phyloP scores from a whole-genome alignment of 805 yeast genomes.

The Blastobotrys chiropterorum region DNA sequence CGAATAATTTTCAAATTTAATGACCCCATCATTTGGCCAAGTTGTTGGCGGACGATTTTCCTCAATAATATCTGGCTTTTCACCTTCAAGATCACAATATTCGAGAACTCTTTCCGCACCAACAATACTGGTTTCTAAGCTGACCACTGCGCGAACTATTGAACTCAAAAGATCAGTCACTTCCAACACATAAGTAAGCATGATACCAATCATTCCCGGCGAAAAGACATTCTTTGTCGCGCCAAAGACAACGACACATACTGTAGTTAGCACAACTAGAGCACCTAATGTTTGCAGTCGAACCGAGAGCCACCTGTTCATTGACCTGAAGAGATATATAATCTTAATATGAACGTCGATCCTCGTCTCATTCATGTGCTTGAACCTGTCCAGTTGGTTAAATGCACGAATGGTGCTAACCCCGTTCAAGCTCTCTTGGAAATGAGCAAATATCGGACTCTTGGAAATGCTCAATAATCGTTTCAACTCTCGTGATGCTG shows the following conservation, averaged over 20 bases:
- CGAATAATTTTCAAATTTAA: constrained; percentile 60
- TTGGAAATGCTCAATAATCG: constrained; percentile 62
- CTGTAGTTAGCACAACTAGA: constrained; percentile 68
- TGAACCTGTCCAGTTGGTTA: constrained; percentile 59
- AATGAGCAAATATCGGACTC: constrained; percentile 74
- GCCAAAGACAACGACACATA: constrained; percentile 60
- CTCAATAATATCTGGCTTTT: constrained; percentile 63
- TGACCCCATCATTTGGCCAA: constrained; percentile 69
- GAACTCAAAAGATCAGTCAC: constrained; percentile 81
- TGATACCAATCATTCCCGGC: constrained; percentile 85
- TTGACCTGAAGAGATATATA: constrained; percentile 71
- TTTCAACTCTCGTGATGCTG: constrained; percentile 71
- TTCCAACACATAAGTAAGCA: constrained; percentile 79
- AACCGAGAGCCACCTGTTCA: constrained; percentile 90
- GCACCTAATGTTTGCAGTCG: constrained; percentile 83
- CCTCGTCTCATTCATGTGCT: constrained; percentile 35
- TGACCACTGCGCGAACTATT: constrained; percentile 90
- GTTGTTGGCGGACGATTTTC: constrained; percentile 53
- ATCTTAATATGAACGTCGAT: constrained; percentile 78
- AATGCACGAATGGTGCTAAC: constrained; percentile 74
- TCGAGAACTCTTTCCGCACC: constrained; percentile 57
- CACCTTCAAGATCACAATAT: constrained; percentile 37
- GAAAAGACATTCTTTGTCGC: constrained; percentile 48
- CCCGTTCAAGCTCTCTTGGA: constrained; percentile 77
- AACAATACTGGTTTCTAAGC: constrained; percentile 87